Base-by-base conservation (phyloP, 805 yeast species). In the Monosporozyma servazzii region DNA sequence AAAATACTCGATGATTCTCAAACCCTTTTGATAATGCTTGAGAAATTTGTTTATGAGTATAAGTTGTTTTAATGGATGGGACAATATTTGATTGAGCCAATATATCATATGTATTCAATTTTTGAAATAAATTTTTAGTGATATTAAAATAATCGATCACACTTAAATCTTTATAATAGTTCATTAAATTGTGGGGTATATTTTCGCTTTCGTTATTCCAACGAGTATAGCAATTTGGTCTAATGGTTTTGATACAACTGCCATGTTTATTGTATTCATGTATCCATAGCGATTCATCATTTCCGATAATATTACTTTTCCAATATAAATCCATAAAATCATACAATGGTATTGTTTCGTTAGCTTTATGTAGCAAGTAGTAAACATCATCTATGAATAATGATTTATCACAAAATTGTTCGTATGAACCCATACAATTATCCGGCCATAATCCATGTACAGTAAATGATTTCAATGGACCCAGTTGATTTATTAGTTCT, bases 191-290 rank as follows among this genome's bases (percentile, higher is more conserved):
- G 13, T 7, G 36, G 13, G 13, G 36, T 6, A 10, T 15, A 3
- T 11, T 20, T 17, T 39, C 31, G n/a, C 48, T 51, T 36, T 47
- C 51, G 15, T 54, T 49, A 23, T 58, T 54, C 67, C 70, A 65
- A 18, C 65, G 59, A 6, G 69, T 69, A 67, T 88, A 89, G 66
- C 98, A 90, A 4, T 66, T 58, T 3, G 93, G 86, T 51, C 76
- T 79, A 45, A 90, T 71, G 0, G 96, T 88, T 47, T 82, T 79
- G 76, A 89, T 82, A 69, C 97, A 90, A 9, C 96, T 88, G 23
- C 90, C 97, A 65, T 90, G 98, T 66, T 90, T 90, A 71, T 90
- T 89, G 75, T 79, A 90, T 68, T 90, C 97, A 68, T 90, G 96
- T 36, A 78, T 75, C 98, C 98, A 90, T 48, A 90, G 71, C 5